phyloP scores from a whole-genome alignment of 768 basidiomycete species.

The Boletus pseudopeckii region DNA sequence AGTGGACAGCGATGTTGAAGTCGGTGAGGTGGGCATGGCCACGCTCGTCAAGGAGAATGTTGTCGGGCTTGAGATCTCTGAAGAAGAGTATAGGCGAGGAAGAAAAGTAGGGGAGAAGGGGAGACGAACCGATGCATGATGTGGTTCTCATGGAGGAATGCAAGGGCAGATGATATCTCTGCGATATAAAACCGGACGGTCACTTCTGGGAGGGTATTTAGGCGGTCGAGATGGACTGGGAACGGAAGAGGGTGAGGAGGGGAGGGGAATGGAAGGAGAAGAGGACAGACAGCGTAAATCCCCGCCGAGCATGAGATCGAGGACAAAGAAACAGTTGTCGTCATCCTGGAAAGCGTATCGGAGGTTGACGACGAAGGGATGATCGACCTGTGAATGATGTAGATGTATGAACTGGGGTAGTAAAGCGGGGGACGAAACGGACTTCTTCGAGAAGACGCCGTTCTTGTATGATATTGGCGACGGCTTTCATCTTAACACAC shows the following conservation, averaged over 20 bases:
- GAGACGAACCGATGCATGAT: slow-evolving; percentile 90
- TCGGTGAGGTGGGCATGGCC: slow-evolving; percentile 97
- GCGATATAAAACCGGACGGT: slow-evolving; percentile 87
- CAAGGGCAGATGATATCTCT: slow-evolving; percentile 81
- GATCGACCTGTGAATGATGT: slow-evolving; percentile 68
- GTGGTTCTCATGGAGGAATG: slow-evolving; percentile 86
- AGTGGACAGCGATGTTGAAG: slow-evolving; percentile 99
- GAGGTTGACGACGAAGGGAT: slow-evolving; percentile 91
- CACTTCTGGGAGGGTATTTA: slow-evolving; percentile 71
- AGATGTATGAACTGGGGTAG: neutral
- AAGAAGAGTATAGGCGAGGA: neutral
- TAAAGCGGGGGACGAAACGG: slow-evolving; percentile 10
- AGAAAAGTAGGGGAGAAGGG: neutral
- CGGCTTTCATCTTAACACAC: slow-evolving; percentile 98
- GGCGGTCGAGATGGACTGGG: slow-evolving; percentile 83
- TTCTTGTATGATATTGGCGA: slow-evolving; percentile 96
- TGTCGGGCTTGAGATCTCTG: slow-evolving; percentile 96
- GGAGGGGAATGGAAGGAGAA: neutral
- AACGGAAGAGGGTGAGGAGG: neutral
- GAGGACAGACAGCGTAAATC: slow-evolving; percentile 78
- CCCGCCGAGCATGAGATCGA: slow-evolving; percentile 96
- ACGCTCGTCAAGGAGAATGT: slow-evolving; percentile 91
- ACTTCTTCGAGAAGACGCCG: slow-evolving; percentile 95
- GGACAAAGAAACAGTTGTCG: slow-evolving; percentile 97
- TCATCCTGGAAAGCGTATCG: slow-evolving; percentile 98